Evolutionary conservation across 2,329 filamentous ascomycete species (phyloP), one percentile per base, ranked within the genome.

Genomic region (Xylariales sp.): DNA sequence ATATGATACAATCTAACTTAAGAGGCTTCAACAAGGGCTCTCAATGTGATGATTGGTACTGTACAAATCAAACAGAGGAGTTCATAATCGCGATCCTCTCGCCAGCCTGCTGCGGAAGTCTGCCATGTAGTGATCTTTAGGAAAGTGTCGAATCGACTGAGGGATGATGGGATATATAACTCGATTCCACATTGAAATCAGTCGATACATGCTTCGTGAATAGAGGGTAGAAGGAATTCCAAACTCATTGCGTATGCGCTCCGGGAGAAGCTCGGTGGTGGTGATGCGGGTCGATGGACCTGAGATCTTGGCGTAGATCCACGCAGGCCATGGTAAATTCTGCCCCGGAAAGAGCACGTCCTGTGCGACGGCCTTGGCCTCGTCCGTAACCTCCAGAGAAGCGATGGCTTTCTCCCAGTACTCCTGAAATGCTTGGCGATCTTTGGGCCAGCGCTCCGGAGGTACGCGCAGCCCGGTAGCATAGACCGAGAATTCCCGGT

Each of bases 381-480:
- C 21, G 12, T 19, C 15, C 6, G 38, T 40, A 24, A 40, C 20
- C 18, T 40, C 38, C 15, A 40, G 30, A 15, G 18, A n/a, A n/a
- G 30, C 19, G 19, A 40, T 29, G 4, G 30, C 16, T 18, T 19
- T 3, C 17, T 35, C 31, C 38, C 38, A 35, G 13, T 40, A 40
- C 18, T 35, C 31, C 25, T 24, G 18, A 27, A 40, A 40, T 4
- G 18, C 40, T 7, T 15, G n/a, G 23, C 37, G 29, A 17, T 37
- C 34, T 17, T 15, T 5, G 11, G 44, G 41, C 44, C 45, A 46
- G 27, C 37, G 29, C 21, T 14, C 38, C 15, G 32, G 38, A 6
- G 45, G 44, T 18, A 46, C 41, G 21, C 43, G 45, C 21, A 48
- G 32, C 5, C 33, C 25, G 4, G 45, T 48, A 3, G 38, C 44